Percentiles rank a stretch among this genome's conserved stretches.
These are phyloP conservation scores for Gonapodya prolifera DNA, from an alignment of 192 early-diverging fungal genomes.

Conservation along the genomic window DNA sequence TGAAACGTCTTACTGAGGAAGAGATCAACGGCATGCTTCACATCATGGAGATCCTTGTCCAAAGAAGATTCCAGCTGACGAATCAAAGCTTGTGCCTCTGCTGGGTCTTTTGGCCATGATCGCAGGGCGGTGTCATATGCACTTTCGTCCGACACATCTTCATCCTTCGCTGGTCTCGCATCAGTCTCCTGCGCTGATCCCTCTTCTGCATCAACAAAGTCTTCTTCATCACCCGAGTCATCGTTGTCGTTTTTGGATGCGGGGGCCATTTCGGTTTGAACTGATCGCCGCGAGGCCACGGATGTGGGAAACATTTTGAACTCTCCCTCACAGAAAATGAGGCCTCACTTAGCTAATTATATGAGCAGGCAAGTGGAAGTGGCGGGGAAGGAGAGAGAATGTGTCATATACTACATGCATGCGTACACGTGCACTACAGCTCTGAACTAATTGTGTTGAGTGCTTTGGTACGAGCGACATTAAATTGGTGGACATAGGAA, in stretches of 20 bases:
- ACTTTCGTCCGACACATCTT: background rate
- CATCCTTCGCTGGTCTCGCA: background rate
- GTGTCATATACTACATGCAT: too few species aligned
- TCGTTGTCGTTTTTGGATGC: background rate
- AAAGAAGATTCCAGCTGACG: background rate
- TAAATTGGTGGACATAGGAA: too few species aligned
- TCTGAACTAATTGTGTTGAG: too few species aligned
- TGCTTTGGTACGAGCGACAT: too few species aligned
- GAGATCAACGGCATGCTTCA: conserved; percentile 49
- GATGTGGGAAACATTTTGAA: too few species aligned
- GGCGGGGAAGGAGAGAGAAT: too few species aligned
- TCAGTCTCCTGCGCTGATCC: background rate
- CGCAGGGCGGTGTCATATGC: background rate
- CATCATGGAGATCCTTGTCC: conserved; percentile 35
- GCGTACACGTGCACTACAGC: too few species aligned
- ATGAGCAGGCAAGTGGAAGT: too few species aligned
- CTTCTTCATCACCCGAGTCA: background rate
- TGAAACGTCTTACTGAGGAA: conserved; percentile 34
- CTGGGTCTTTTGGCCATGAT: background rate
- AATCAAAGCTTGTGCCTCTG: background rate
- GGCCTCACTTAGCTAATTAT: too few species aligned
- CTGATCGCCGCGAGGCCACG: too few species aligned
- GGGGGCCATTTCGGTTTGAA: too few species aligned
- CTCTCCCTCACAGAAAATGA: too few species aligned
- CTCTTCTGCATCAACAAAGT: background rate